Evolutionary conservation across 2,329 filamentous ascomycete species (phyloP), one percentile per base, ranked within the genome.

Genomic region (Venturia nashicola): DNA sequence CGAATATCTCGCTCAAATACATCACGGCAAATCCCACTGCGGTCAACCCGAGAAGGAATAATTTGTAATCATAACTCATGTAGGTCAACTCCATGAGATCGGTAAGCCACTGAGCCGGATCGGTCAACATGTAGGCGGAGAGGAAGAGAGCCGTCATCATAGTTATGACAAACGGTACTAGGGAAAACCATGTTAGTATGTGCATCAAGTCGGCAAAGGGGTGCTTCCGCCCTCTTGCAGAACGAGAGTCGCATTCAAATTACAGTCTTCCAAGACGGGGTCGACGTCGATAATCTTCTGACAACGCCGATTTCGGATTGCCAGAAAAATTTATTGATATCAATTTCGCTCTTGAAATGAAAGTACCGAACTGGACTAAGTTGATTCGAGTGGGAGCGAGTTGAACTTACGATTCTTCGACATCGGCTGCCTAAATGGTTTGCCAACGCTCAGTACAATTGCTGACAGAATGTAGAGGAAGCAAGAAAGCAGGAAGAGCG

Each of bases 401-500:
- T 16, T 40, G 32, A 32, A 78, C 87, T 76, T 74, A 91, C 89
- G 84, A 72, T 99, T 99, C 65, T 88, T 82, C 20, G 79, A 79
- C 78, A 91, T 90, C 18, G 84, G 83, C 70, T 94, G 89, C 63
- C 94, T 83, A 77, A 96, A 99, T 0, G 94, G 94, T 42, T 84
- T 86, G 0, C 94, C 95, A n/a, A 94, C 90, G 69, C 89, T 96
- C 39, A 99, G 81, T 0, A 97, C 88, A 46, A 97, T 82, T 4
- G 90, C 94, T 0, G 91, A 89, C 27, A 97, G 81, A 44, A 96
- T 95, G 74, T 99, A 99, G 73, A 97, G 92, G 71, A 92, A 97
- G 73, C 91, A 97, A 1, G 89, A 95, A 5, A 92, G 80, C 39
- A 97, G 77, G 78, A 99, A 99, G 1, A 99, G 78, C 0, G 89